phyloP scores from a whole-genome alignment of 441 rosid species.

The California macrophylla region DNA sequence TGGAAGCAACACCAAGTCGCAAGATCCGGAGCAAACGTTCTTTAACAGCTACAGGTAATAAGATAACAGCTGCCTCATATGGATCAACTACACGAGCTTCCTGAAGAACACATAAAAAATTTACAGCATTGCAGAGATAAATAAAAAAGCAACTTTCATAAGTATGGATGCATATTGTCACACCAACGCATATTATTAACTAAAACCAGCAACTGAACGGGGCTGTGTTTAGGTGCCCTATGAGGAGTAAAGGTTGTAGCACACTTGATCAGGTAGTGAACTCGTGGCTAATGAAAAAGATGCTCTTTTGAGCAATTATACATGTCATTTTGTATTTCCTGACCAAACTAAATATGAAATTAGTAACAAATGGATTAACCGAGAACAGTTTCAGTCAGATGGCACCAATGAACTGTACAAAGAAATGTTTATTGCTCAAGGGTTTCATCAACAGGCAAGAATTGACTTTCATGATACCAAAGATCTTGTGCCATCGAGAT shows the following conservation, averaged over 20 bases:
- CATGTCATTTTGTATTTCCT: background rate
- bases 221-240: background rate
- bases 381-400: background rate
- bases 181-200: background rate
- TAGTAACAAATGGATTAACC: background rate
- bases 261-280: background rate
- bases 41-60: slow-evolving; percentile 12
- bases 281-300: background rate
- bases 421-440: background rate
- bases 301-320: background rate
- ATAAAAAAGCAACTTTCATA: background rate
- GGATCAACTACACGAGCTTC: background rate
- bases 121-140: background rate
- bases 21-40: slow-evolving; percentile 10
- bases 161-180: background rate
- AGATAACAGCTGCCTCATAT: slow-evolving; percentile 11
- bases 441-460: background rate
- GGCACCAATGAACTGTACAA: background rate
- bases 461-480: background rate
- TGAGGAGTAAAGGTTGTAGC: background rate
- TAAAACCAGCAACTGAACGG: background rate
- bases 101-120: background rate
- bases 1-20: slow-evolving; percentile 9
- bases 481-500: background rate
- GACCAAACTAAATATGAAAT: background rate